These are phyloP conservation scores for Syzygium oleosum DNA, from an alignment of 345 rosid genomes.

Conservation along the genomic window DNA sequence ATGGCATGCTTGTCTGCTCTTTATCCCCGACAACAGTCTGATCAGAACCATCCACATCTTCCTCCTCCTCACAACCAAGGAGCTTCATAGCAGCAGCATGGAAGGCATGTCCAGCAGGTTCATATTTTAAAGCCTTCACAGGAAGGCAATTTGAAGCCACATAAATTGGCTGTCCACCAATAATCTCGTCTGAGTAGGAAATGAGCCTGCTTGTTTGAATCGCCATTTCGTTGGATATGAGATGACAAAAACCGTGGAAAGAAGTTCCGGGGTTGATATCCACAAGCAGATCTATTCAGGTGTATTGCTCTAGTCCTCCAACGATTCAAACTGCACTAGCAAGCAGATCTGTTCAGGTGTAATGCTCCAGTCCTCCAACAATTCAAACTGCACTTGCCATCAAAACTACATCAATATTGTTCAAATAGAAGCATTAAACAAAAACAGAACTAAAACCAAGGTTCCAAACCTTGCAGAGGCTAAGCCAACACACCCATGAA, in stretches of 20 bases:
- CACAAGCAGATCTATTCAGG: not conserved
- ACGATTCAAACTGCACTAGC: not conserved
- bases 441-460: not conserved
- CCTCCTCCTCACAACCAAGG: slow-evolving; percentile 63
- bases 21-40: slow-evolving; percentile 51
- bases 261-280: not conserved
- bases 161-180: slow-evolving; percentile 60
- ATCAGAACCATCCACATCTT: slow-evolving; percentile 32
- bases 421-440: not conserved
- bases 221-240: slow-evolving; percentile 3
- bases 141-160: slow-evolving; percentile 82
- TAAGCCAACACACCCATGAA: not conserved
- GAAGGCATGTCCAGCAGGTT: slow-evolving; percentile 93
- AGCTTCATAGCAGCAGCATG: slow-evolving; percentile 84
- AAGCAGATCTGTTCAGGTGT: not conserved
- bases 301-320: not conserved
- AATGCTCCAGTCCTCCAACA: not conserved
- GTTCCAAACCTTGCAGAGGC: not conserved
- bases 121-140: slow-evolving; percentile 60
- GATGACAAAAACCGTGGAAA: not conserved
- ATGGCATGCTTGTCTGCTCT: slow-evolving; percentile 51
- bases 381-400: not conserved
- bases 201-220: slow-evolving; percentile 35
- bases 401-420: not conserved
- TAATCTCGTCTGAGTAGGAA: slow-evolving; percentile 69